phyloP scores from a whole-genome alignment of 225 moss, liverwort and hornwort species.

The Climacium dendroides region DNA sequence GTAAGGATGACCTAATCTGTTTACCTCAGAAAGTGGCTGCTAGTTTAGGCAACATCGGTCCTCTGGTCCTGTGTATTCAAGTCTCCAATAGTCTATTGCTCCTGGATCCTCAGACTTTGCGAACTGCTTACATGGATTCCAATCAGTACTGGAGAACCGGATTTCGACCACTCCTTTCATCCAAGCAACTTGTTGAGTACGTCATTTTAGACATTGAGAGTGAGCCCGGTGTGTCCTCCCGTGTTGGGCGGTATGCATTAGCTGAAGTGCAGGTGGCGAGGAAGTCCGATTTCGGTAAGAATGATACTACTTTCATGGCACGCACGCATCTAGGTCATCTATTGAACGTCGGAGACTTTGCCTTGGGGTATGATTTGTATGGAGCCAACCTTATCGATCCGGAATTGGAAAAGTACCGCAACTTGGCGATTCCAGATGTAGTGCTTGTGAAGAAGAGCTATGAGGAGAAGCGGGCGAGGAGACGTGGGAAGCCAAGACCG shows the following conservation, averaged over 20 bases:
- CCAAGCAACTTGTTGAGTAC: conserved; percentile 89
- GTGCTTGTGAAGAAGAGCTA: conserved; percentile 97
- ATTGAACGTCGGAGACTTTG: conserved; percentile 81
- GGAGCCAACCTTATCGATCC: conserved; percentile 78
- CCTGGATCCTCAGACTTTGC: conserved; percentile 70
- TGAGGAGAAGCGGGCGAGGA: conserved; percentile 69
- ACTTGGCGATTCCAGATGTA: conserved; percentile 68
- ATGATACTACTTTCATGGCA: conserved; percentile 69
- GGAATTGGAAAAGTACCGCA: conserved; percentile 75
- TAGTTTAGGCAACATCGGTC: conserved; percentile 79
- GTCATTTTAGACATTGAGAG: conserved; percentile 75
- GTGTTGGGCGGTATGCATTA: conserved; percentile 42
- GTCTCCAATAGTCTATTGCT: conserved; percentile 77
- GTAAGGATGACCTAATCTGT: conserved; percentile 88
- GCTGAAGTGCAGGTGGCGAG: conserved; percentile 91
- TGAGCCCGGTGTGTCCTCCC: conserved; percentile 40
- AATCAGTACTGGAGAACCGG: conserved; percentile 89
- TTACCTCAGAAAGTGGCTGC: conserved; percentile 74
- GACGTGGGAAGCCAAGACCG: conserved; percentile 71
- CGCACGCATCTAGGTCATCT: conserved; percentile 83
- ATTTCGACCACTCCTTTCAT: conserved; percentile 59
- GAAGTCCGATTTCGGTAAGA: conserved; percentile 82
- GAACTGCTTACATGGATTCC: conserved; percentile 66
- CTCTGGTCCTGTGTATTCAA: conserved; percentile 70
- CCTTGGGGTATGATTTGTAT: conserved; percentile 80